phyloP scores from a whole-genome alignment of 1,139 yeast genomes.

The Wickerhamiella infanticola region DNA sequence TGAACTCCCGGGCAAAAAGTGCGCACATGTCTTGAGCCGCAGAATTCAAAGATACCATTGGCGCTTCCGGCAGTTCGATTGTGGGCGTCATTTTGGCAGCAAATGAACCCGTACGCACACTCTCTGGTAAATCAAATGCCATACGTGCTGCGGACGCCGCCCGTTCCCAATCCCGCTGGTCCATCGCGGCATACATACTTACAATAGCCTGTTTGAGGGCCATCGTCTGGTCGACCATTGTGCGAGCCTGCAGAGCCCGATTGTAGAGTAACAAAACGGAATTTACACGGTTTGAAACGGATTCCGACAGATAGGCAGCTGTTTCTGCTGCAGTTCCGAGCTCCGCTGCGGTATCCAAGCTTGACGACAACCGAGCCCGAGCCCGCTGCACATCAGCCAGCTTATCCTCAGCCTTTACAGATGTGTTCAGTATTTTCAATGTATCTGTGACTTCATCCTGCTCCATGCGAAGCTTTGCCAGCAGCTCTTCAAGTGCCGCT shows the following conservation, averaged over 20 bases:
- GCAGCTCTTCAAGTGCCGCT: slow-evolving; percentile 10
- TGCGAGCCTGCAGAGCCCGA: slow-evolving; percentile 47
- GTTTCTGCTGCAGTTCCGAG: slow-evolving; percentile 8
- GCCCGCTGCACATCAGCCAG: slow-evolving; percentile 6
- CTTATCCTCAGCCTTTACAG: slow-evolving; percentile 4
- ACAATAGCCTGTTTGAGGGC: slow-evolving; percentile 46
- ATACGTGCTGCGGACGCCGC: slow-evolving; percentile 53
- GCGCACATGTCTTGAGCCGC: slow-evolving; percentile 46
- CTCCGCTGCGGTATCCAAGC: slow-evolving; percentile 8
- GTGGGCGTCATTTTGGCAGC: slow-evolving; percentile 83
- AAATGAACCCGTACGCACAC: slow-evolving; percentile 46
- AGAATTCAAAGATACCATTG: slow-evolving; percentile 37
- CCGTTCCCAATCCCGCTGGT: slow-evolving; percentile 49
- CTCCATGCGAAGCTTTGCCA: slow-evolving; percentile 6
- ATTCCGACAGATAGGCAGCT: slow-evolving; percentile 7
- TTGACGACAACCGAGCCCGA: slow-evolving; percentile 5
- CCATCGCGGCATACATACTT: slow-evolving; percentile 55
- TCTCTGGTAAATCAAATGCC: slow-evolving; percentile 38
- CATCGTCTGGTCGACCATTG: slow-evolving; percentile 52
- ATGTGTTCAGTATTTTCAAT: slow-evolving; percentile 3
- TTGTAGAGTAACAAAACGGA: slow-evolving; percentile 9
- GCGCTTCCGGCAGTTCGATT: slow-evolving; percentile 73
- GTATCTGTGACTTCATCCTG: slow-evolving; percentile 5
- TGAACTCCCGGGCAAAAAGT: slow-evolving; percentile 48
- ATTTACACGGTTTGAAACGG: slow-evolving; percentile 6